phyloP scores from a whole-genome alignment of 1,284 basidiomycete species.

The Puccinia triticina region DNA sequence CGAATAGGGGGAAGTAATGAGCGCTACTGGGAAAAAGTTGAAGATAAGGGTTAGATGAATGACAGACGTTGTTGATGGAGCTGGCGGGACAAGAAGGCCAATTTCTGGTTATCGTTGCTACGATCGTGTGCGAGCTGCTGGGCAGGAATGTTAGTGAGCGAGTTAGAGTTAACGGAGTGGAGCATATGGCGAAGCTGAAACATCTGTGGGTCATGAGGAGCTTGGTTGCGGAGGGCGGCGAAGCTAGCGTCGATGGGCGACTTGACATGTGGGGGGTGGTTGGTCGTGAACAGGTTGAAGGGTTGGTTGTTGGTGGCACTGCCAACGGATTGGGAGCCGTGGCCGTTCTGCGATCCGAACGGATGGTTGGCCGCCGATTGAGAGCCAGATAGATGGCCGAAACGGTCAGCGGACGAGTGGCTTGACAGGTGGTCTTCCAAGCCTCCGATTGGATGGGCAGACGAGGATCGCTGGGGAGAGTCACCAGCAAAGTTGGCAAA shows the following conservation, averaged over 20 bases:
- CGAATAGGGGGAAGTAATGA: neutral
- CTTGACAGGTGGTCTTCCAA: conserved; percentile 10
- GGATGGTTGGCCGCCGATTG: conserved; percentile 3
- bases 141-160: conserved; percentile 6
- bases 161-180: conserved; percentile 21
- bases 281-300: conserved; percentile 22
- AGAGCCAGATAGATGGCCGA: neutral
- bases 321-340: conserved; percentile 8
- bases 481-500: conserved; percentile 11
- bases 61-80: conserved; percentile 50
- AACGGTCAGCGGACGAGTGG: neutral
- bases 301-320: conserved; percentile 29
- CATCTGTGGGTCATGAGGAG: conserved; percentile 15
- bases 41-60: neutral
- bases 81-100: conserved; percentile 42
- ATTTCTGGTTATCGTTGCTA: conserved; percentile 40
- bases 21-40: conserved; percentile 6
- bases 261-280: conserved; percentile 24
- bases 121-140: conserved; percentile 35
- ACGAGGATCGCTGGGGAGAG: conserved; percentile 12
- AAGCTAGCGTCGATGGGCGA: neutral
- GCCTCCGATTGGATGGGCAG: conserved; percentile 11
- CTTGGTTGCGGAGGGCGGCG: conserved; percentile 9
- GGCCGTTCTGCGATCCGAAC: neutral
- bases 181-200: conserved; percentile 35